Base-by-base conservation (phyloP, 495 filamentous ascomycete genomes). In the Xylaria venustula region DNA sequence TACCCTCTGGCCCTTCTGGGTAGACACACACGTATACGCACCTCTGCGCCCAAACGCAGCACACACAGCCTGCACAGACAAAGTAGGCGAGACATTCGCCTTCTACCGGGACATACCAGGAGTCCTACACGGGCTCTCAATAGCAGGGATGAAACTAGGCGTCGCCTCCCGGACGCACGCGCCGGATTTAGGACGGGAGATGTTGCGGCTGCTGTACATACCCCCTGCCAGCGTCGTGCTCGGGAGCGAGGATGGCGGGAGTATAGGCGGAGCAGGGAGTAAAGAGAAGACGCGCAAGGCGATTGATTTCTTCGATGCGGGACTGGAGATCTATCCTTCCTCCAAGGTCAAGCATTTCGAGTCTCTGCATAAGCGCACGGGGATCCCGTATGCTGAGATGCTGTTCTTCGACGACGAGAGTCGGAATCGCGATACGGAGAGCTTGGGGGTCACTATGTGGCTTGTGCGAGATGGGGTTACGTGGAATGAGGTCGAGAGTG, bases 1-100 rank as follows among this genome's bases (percentile, higher is more conserved):
- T 79, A 98, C 94, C 0, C 81, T 98, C 1, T 97, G 94, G 94
- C 91, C 92, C 3, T 96, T 96, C 79, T 98, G 93, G 92, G 87
- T 92, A 2, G 94, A 97, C 78, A 96, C 92, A 14, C 92, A 97
- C 73, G 87, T 93, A 67, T 87, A 86, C 53, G 83, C 89, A 11
- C 93, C 94, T 0, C 77, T 98, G 51, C 90, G 91, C 63, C 54
- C 71, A 0, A 80, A 80, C 54, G 72, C 87, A 9, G 76, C 79
- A 58, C 85, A 86, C 67, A 81, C 68, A 34, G 65, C 71, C 6
- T 68, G 77, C 48, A 66, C 74, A 19, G 84, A 86, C 72, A 85
- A 86, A 40, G 86, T 83, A 72, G 90, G 88, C 62, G 91, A 96
- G 72, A 80, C 79, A 46, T 94, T 89, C 73, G 77, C 85, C 42